These are phyloP conservation scores for Papiliotrema flavescens DNA, from an alignment of 1,284 basidiomycete genomes.

Conservation along the genomic window DNA sequence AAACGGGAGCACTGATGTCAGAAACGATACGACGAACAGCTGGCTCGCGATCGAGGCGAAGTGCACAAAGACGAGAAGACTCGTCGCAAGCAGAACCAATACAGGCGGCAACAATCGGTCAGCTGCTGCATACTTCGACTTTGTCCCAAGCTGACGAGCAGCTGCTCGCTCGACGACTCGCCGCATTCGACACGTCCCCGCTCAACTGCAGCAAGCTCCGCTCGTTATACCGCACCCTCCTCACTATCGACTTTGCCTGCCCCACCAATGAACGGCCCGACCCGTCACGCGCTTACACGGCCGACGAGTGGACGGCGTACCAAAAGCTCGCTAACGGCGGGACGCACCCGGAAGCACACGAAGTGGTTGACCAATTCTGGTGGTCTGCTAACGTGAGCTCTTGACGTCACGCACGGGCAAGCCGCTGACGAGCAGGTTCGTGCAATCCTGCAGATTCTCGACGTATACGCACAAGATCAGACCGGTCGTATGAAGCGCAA, in stretches of 20 bases:
- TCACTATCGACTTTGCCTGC: slow-evolving; percentile 45
- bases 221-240: slow-evolving; percentile 43
- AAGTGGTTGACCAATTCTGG: slow-evolving; percentile 45
- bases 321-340: slow-evolving; percentile 29
- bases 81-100: slow-evolving; percentile 44
- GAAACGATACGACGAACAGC: slow-evolving; percentile 45
- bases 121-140: slow-evolving; percentile 1
- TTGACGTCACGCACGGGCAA: neutral
- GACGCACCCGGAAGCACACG: slow-evolving; percentile 34
- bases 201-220: slow-evolving; percentile 42
- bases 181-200: slow-evolving; percentile 41
- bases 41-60: slow-evolving; percentile 35
- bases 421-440: slow-evolving; percentile 21
- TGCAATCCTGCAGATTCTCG: slow-evolving; percentile 32
- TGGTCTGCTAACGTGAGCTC: slow-evolving; percentile 26
- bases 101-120: slow-evolving; percentile 44
- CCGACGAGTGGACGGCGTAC: slow-evolving; percentile 44
- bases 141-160: neutral
- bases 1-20: slow-evolving; percentile 5
- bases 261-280: slow-evolving; percentile 42
- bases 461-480: slow-evolving; percentile 35
- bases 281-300: slow-evolving; percentile 35
- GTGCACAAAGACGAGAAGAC: slow-evolving; percentile 44
- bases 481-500: slow-evolving; percentile 28
- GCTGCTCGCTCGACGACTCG: slow-evolving; percentile 37